Percentiles rank a stretch among this genome's conserved stretches.
Conservation (phyloP, 2,329 filamentous ascomycete genomes). For the Coleophoma crateriformis region DNA sequence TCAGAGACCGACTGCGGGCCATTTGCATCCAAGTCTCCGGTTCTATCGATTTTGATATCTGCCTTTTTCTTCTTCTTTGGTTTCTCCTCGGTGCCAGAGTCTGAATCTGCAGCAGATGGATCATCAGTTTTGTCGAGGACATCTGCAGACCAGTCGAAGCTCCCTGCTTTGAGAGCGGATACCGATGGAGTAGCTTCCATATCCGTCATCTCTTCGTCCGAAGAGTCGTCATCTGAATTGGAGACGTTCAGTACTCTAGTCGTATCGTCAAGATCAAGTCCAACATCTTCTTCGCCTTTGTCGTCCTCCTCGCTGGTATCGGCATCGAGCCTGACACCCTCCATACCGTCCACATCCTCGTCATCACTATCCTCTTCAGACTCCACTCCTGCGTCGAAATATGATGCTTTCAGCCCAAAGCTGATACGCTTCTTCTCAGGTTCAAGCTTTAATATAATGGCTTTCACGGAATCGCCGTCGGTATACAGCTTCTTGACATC, state of each 20-base stretch:
- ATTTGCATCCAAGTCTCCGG: constrained; percentile 82
- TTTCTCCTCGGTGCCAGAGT: constrained; percentile 31
- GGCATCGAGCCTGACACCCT: constrained; percentile 32
- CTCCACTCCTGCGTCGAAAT: constrained; percentile 63
- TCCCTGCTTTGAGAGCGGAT: constrained; percentile 62
- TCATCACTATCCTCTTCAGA: constrained; percentile 42
- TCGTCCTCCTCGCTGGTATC: constrained; percentile 28
- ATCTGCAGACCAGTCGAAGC: constrained; percentile 84
- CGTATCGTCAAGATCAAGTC: constrained; percentile 23
- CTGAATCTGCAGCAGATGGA: constrained; percentile 37
- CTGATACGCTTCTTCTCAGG: constrained; percentile 70
- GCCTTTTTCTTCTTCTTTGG: constrained; percentile 69
- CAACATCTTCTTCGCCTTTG: constrained; percentile 30
- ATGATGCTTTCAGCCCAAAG: constrained; percentile 88
- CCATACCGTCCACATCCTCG: constrained; percentile 36
- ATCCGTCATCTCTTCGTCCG: constrained; percentile 27
- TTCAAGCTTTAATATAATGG: constrained; percentile 77
- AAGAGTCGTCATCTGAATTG: constrained; percentile 18
- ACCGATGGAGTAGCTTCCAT: constrained; percentile 21
- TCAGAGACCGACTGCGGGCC: constrained; percentile 88
- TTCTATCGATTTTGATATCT: constrained; percentile 79
- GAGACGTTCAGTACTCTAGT: constrained; percentile 35
- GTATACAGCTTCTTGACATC: constrained; percentile 88
- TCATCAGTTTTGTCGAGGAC: constrained; percentile 48
- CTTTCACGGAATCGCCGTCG: constrained; percentile 90